Base-by-base conservation (phyloP, 495 filamentous ascomycete species). In the Hyaloscypha finlandica region DNA sequence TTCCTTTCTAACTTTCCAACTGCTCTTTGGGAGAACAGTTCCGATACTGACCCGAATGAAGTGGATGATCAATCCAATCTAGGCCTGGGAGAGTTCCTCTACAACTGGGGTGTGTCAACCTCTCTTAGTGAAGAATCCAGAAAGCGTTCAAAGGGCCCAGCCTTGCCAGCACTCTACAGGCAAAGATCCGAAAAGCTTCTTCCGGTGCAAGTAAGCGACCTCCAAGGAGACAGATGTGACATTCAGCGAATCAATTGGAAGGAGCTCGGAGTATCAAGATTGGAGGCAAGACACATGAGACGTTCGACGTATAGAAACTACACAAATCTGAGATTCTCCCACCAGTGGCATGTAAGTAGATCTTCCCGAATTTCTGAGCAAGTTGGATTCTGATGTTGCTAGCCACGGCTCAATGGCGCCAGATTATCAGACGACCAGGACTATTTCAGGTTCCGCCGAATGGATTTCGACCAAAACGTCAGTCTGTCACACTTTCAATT, bases 401-500 rank as follows among this genome's bases (percentile, higher is more conserved):
- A 56, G 68, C 77, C 59, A 68, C 75, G 39, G 76, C 56, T 63
- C 14, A 61, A 64, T 42, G 64, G 63, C 29, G 16, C 35, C 6
- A 79, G 62, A 64, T 61, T 20, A 29, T 76, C 76, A 2, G 77
- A 80, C 51, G 77, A 73, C 8, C 83, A 84, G 32, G 83, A 82
- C 66, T 92, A 84, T 74, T 94, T 92, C 77, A 80, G 83, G 19
- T 95, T 90, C 68, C 85, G 85, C 22, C 81, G 85, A 32, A 92
- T 93, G 86, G 84, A 90, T 65, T 86, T 90, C 4, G 77, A 80
- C 42, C 83, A 85, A 32, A 83, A 86, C 52, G 84, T 91, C 22
- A 83, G 84, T 32, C 78, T 94, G 30, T 80, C 90, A 42, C 94
- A 97, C 76, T 97, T 96, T 71, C 94, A 98, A 71, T 85, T 97